Evolutionary conservation across 2,329 filamentous ascomycete genomes (phyloP).

Genomic region (Bimuria novae-zelandiae): DNA sequence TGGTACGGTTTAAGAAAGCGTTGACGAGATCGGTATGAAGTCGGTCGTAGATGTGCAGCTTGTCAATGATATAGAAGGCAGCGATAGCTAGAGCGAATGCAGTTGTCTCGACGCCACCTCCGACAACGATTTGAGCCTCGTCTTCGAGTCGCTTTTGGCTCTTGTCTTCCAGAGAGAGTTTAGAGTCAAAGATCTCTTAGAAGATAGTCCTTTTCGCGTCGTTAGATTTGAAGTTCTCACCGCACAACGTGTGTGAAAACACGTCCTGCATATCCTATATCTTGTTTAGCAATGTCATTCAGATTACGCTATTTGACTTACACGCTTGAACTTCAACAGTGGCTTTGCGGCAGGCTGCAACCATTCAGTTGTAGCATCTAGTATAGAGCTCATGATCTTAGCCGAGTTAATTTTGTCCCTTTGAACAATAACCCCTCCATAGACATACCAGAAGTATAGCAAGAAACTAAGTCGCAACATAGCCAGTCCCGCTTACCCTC

Average conservation of each 20-base stretch:
- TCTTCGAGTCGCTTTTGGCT: constrained; percentile 43
- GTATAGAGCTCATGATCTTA: constrained; percentile 41
- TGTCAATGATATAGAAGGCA: constrained; percentile 40
- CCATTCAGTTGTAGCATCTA: constrained; percentile 34
- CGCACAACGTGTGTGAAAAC: constrained; percentile 32
- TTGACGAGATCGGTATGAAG: constrained; percentile 37
- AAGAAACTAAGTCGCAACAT: constrained; percentile 42
- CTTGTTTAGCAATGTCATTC: neutral
- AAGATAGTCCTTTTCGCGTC: constrained; percentile 42
- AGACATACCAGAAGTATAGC: constrained; percentile 34
- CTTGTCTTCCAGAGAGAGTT: constrained; percentile 43
- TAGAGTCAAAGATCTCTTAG: constrained; percentile 38
- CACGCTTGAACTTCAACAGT: constrained; percentile 38
- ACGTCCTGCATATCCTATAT: constrained; percentile 29
- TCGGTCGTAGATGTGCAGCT: constrained; percentile 33
- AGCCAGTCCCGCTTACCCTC: constrained; percentile 35
- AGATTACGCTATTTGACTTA: constrained; percentile 9
- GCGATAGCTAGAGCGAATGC: constrained; percentile 38
- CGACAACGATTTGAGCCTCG: constrained; percentile 46
- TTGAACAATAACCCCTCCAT: neutral
- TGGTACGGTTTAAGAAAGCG: constrained; percentile 31
- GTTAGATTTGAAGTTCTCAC: constrained; percentile 37
- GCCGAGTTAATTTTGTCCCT: neutral
- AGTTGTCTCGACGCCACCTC: constrained; percentile 48
- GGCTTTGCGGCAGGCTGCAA: constrained; percentile 39